phyloP scores from a whole-genome alignment of 257 asterid genomes.

The Lycium ferocissimum region DNA sequence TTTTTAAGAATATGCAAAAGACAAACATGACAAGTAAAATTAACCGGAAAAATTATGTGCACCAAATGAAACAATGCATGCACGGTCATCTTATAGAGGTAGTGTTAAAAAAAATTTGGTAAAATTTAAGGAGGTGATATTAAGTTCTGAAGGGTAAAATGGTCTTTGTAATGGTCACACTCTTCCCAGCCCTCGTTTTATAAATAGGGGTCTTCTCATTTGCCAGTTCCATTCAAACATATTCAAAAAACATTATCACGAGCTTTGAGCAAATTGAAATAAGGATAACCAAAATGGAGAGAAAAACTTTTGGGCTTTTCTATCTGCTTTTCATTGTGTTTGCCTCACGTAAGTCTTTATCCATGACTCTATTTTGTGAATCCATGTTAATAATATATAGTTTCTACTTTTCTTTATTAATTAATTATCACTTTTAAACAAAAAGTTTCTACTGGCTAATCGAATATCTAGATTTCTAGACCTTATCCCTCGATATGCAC shows the following conservation, averaged over 20 bases:
- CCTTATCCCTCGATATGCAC: too few species aligned
- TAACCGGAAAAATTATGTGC: background rate
- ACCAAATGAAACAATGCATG: background rate
- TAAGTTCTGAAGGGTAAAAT: background rate
- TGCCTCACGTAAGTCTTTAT: conserved; percentile 40
- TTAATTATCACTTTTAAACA: too few species aligned
- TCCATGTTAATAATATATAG: background rate
- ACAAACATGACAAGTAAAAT: too few species aligned
- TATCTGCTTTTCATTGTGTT: conserved; percentile 44
- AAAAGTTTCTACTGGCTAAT: too few species aligned
- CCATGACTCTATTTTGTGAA: background rate
- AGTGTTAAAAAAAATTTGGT: background rate
- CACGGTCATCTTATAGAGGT: background rate
- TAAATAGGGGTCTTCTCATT: background rate
- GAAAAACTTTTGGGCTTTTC: conserved; percentile 40
- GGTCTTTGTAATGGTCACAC: background rate
- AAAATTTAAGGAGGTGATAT: background rate
- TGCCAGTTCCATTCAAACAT: background rate
- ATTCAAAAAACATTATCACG: background rate
- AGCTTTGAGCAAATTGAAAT: background rate
- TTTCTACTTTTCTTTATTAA: background rate
- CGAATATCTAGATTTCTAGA: too few species aligned
- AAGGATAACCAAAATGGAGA: conserved; percentile 24
- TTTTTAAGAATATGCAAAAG: too few species aligned
- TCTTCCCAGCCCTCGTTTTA: background rate